phyloP scores from a whole-genome alignment of 352 stramenopile species.

The Globisporangium alternatum region DNA sequence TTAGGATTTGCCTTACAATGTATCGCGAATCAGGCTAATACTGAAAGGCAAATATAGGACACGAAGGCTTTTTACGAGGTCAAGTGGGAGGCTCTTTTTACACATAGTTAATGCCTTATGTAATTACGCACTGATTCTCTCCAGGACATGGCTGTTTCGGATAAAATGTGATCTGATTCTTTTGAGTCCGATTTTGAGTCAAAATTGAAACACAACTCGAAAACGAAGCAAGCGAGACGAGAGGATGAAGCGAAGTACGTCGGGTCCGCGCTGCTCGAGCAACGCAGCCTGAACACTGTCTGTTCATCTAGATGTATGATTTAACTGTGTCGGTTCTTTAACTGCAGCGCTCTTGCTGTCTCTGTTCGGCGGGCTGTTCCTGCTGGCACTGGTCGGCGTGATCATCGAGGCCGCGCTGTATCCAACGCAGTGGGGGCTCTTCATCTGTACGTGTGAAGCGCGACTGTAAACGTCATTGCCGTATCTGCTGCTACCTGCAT shows the following conservation, averaged over 20 bases:
- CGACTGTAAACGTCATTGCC: background rate
- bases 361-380: conserved; percentile 44
- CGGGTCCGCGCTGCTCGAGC: background rate
- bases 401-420: conserved; percentile 61
- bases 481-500: background rate
- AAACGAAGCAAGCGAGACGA: background rate
- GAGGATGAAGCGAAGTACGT: conserved; percentile 7
- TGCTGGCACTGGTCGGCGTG: conserved; percentile 53
- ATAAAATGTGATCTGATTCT: too few species aligned
- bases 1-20: too few species aligned
- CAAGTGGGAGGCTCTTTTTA: background rate
- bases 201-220: background rate
- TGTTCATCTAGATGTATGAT: background rate
- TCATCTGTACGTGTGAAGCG: conserved; percentile 38
- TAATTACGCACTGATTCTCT: too few species aligned
- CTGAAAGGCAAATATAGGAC: too few species aligned
- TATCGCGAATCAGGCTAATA: too few species aligned
- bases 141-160: too few species aligned
- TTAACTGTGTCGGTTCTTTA: background rate
- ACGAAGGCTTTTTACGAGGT: background rate
- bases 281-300: background rate
- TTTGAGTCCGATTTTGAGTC: too few species aligned
- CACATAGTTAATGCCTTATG: too few species aligned
- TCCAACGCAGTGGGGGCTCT: conserved; percentile 58
- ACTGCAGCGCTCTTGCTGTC: conserved; percentile 33